Evolutionary conservation across 441 rosid genomes (phyloP).

Genomic region (Populus tomentosa): DNA sequence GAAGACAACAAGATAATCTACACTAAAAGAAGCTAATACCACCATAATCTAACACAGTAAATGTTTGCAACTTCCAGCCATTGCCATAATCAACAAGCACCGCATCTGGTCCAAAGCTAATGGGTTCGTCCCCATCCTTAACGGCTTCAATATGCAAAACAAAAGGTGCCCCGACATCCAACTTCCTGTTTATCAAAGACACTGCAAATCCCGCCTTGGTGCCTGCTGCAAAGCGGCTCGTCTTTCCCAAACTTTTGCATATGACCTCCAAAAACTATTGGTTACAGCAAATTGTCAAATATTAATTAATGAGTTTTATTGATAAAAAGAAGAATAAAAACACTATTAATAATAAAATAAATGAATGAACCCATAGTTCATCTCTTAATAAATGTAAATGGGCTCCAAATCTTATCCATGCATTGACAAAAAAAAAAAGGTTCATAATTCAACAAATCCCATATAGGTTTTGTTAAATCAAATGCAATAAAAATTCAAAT

Average conservation of each 20-base stretch:
- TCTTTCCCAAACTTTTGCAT: conserved; percentile 50
- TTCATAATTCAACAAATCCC: too few relatives aligned
- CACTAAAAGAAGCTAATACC: conserved; percentile 26
- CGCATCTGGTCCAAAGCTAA: conserved; percentile 73
- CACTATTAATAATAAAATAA: background rate
- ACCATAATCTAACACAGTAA: conserved; percentile 33
- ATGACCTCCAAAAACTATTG: conserved; percentile 61
- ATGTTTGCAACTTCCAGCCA: conserved; percentile 69
- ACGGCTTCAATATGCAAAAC: conserved; percentile 58
- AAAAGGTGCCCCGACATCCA: conserved; percentile 33
- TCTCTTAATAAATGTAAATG: too few relatives aligned
- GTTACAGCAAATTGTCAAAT: conserved; percentile 2
- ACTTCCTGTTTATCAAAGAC: conserved; percentile 62
- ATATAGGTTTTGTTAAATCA: too few relatives aligned
- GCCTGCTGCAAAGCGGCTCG: conserved; percentile 57
- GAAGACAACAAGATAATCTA: background rate
- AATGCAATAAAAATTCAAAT: too few relatives aligned
- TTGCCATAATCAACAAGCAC: conserved; percentile 57
- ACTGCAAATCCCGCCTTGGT: conserved; percentile 81
- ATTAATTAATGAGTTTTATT: background rate
- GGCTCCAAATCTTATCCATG: too few relatives aligned
- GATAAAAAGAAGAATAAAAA: background rate
- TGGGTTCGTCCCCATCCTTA: conserved; percentile 68
- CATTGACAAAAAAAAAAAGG: too few relatives aligned
- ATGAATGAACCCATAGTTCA: background rate